These are phyloP conservation scores for Coelastrella sp. DNA, from an alignment of 139 green algal genomes.

Conservation along the genomic window DNA sequence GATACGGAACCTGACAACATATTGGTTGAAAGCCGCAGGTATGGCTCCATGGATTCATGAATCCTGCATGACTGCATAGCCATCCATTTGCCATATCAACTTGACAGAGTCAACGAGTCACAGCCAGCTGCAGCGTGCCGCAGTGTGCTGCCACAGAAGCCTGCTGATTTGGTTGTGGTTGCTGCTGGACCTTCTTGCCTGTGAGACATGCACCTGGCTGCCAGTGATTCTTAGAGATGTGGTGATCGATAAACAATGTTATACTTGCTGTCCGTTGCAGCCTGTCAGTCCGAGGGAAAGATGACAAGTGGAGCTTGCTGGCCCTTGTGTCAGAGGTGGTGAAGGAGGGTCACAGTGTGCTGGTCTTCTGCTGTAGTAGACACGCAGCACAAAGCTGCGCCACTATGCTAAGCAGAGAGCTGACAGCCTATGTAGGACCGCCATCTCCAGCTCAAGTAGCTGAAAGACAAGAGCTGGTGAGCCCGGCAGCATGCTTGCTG, in stretches of 20 bases:
- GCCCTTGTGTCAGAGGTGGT: slow-evolving; percentile 65
- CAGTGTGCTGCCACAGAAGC: no score
- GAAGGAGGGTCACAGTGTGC: slow-evolving; percentile 56
- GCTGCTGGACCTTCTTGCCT: no score
- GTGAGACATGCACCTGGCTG: no score
- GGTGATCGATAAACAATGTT: not conserved
- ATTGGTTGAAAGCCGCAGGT: not conserved
- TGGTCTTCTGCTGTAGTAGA: slow-evolving; percentile 71
- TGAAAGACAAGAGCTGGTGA: slow-evolving; percentile 14
- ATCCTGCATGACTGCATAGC: no score
- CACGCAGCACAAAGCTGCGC: slow-evolving; percentile 43
- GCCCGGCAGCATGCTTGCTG: not conserved
- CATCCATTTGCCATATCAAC: no score
- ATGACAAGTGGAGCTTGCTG: slow-evolving; percentile 43
- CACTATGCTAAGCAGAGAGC: not conserved
- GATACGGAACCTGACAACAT: not conserved
- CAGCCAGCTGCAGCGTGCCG: no score
- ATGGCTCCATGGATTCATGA: not conserved
- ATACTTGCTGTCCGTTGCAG: not conserved
- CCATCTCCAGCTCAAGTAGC: not conserved
- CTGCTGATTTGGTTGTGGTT: no score
- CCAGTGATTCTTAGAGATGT: not conserved
- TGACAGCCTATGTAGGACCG: not conserved
- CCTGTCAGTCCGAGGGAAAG: not conserved
- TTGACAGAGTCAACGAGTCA: no score